phyloP scores from a whole-genome alignment of 2,329 filamentous ascomycete species.

The Myriosclerotinia duriaeana region DNA sequence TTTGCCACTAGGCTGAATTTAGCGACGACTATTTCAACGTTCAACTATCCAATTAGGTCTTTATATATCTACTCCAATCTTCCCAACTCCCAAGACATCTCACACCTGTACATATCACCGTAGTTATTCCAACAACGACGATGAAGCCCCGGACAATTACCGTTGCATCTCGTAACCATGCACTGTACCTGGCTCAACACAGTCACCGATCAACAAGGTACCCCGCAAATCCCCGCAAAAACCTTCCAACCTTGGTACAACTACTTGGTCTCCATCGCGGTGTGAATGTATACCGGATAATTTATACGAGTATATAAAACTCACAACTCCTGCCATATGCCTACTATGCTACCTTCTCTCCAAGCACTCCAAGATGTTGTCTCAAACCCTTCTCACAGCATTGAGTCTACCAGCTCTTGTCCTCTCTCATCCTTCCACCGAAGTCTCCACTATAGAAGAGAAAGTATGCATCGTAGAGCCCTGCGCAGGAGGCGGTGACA shows the following conservation, averaged over 20 bases:
- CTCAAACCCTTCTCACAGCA: slow-evolving; percentile 12
- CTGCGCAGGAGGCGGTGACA: slow-evolving; percentile 32
- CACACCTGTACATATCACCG: neutral
- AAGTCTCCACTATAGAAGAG: neutral
- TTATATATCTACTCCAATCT: neutral
- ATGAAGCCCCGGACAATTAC: neutral
- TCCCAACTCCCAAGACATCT: neutral
- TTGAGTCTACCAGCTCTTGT: neutral
- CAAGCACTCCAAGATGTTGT: neutral
- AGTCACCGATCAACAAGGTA: neutral
- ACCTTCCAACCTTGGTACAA: neutral
- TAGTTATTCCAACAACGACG: neutral
- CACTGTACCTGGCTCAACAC: neutral
- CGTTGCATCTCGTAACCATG: neutral
- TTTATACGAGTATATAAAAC: neutral
- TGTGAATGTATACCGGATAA: neutral
- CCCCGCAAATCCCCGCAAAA: slow-evolving; percentile 15
- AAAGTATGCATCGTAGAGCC: slow-evolving; percentile 29
- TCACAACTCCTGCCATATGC: neutral
- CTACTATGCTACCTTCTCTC: neutral
- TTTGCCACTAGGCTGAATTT: neutral
- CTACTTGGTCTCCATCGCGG: neutral
- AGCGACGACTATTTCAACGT: neutral
- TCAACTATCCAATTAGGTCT: neutral
- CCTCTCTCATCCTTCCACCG: neutral